Base-by-base conservation (phyloP, 2,329 filamentous ascomycete genomes). In the Trichoderma breve region DNA sequence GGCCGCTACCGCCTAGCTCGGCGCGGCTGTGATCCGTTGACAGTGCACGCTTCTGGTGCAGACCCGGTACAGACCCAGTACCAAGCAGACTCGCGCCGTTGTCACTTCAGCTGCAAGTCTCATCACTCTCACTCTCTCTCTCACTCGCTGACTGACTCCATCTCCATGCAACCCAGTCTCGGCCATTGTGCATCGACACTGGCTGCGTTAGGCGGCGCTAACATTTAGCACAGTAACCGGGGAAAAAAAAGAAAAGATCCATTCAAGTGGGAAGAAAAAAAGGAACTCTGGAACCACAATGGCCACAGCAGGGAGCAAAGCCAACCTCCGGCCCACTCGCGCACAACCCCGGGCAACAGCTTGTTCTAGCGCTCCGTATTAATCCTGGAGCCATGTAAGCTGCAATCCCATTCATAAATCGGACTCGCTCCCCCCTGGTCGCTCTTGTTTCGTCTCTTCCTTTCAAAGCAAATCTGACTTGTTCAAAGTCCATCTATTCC, bases 291-390 rank as follows among this genome's bases (percentile, higher is more conserved):
- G 28, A 43, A 24, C 66, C 66, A 70, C 64, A 67, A 58, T 57
- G 62, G 39, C 62, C 62, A 64, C 62, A 34, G 18, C 36, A 47
- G 61, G 61, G 61, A 43, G 21, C 15, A 24, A 24, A 24, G 24
- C 24, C 24, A 21, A 57, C n/a, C 32, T 36, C 30, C 30, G 47
- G 47, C 7, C 53, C 65, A 58, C 65, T 36, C 60, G 36, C 28
- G 21, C 55, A 12, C 18, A 24, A 55, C 57, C 58, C 67, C 67
- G 30, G 67, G 67, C 43, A 28, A 43, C 65, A 51, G 36, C 47
- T 57, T 57, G 63, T 66, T 66, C 63, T 70, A 70, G 66, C 66
- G 66, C 66, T 70, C 66, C 66, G 66, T 70, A 70, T 70, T 69
- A 32, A 70, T 70, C 66, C 66, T 62, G 55, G 66, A 51, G 36